Base-by-base conservation (phyloP, 768 basidiomycete species). In the Podaxis pistillaris region DNA sequence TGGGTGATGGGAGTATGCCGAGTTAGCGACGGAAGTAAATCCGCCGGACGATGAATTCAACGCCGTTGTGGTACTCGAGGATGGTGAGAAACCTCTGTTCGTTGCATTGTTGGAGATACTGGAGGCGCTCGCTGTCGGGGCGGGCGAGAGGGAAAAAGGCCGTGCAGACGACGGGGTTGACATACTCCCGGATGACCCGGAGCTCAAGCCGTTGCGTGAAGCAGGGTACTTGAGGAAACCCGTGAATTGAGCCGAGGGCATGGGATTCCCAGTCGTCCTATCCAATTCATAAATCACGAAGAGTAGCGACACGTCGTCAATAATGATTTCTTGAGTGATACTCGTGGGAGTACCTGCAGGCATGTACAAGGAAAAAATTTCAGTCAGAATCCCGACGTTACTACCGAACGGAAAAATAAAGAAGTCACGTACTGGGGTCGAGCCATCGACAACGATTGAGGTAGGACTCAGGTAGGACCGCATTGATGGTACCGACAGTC, bases 381-480 rank as follows among this genome's bases (percentile, higher is more conserved):
- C 60, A 57, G 54, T 56, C 41, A 30, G 51, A 28, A 58, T 64
- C 72, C 64, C 72, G 66, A 65, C 68, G 71, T 71, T 70, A 54
- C 58, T 51, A 51, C 63, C 38, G 66, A 55, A 55, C 64, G 63
- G 54, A 62, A 64, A 53, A 38, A 65, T 24, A 63, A 60, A 52
- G 62, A 63, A 50, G 58, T 56, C 40, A 81, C 89, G 72, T 70
- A 91, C 89, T 75, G 64, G 81, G 73, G 70, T 88, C 86, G 65
- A 88, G 78, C 90, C 89, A 89, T 63, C 87, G 82, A 73, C 89
- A 89, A 63, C 84, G 78, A 68, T 72, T 84, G 54, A 93, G 76
- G 15, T 79, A 73, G 22, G 89, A 90, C 63, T 91, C 89, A 47
- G 91, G 89, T 53, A 92, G 76, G 60, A 81, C 72, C 56, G 84